These are phyloP conservation scores for Yamadazyma laniorum DNA, from an alignment of 805 yeast species.

Conservation along the genomic window DNA sequence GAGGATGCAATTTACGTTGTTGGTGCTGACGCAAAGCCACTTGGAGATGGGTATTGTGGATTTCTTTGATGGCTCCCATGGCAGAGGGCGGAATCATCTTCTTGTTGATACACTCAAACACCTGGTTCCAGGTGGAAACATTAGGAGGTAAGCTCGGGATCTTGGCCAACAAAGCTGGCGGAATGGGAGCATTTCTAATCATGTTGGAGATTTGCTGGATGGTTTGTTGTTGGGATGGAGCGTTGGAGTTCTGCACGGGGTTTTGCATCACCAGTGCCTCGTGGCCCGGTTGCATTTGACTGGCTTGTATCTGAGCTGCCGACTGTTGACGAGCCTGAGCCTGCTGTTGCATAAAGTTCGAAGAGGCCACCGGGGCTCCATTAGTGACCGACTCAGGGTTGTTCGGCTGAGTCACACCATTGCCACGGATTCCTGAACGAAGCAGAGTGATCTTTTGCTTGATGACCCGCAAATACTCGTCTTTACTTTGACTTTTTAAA, in stretches of 20 bases:
- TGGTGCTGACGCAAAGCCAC: slow-evolving; percentile 51
- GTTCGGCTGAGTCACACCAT: neutral
- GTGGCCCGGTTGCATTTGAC: neutral
- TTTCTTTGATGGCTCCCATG: slow-evolving; percentile 59
- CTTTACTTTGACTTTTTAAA: slow-evolving; percentile 54
- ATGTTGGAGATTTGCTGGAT: slow-evolving; percentile 39
- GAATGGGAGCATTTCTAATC: slow-evolving; percentile 69
- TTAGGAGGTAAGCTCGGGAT: slow-evolving; percentile 78
- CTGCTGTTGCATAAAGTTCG: slow-evolving; percentile 3
- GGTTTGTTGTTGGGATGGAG: slow-evolving; percentile 19
- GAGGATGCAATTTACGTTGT: slow-evolving; percentile 31
- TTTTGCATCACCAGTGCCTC: neutral
- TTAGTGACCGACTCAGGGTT: too few species aligned
- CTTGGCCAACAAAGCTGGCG: slow-evolving; percentile 59
- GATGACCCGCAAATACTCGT: slow-evolving; percentile 50
- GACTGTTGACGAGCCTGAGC: slow-evolving; percentile 2
- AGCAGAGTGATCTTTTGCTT: slow-evolving; percentile 39
- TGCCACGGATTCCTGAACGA: slow-evolving; percentile 13
- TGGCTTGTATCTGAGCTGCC: slow-evolving; percentile 1
- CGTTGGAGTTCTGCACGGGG: neutral
- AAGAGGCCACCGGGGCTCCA: neutral
- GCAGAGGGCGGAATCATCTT: slow-evolving; percentile 58
- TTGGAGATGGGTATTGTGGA: slow-evolving; percentile 66
- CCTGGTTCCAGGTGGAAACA: slow-evolving; percentile 78
- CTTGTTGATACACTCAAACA: slow-evolving; percentile 60